A percentile compares a stretch with the other conserved stretches of the same genome.
Conservation (phyloP, 352 stramenopile species). For the Pythium folliculosum region DNA sequence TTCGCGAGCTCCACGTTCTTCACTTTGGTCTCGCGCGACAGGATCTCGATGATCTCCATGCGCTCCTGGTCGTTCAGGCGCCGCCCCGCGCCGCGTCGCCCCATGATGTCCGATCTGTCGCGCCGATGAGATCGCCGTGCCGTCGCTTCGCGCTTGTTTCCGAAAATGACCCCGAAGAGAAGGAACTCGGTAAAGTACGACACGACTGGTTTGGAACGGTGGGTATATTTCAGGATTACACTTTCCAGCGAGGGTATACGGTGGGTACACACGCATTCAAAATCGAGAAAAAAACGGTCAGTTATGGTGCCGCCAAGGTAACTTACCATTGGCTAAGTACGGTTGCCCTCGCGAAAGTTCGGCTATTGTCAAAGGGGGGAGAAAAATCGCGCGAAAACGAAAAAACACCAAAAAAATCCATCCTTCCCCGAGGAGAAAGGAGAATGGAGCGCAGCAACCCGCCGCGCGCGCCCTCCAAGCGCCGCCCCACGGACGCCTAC, state of each 20-base stretch:
- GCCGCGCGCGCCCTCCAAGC: slow-evolving; percentile 35
- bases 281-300: neutral
- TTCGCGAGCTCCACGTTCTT: slow-evolving; percentile 88
- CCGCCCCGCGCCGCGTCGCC: slow-evolving; percentile 68
- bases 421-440: neutral
- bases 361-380: neutral
- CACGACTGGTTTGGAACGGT: slow-evolving; percentile 24
- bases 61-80: slow-evolving; percentile 88
- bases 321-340: slow-evolving; percentile 11
- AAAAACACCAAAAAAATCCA: slow-evolving; percentile 9
- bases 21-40: slow-evolving; percentile 78
- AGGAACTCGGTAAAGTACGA: slow-evolving; percentile 34
- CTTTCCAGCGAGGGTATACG: neutral
- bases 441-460: slow-evolving; percentile 31
- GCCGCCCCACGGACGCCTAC: slow-evolving; percentile 22
- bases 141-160: slow-evolving; percentile 31
- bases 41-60: slow-evolving; percentile 88
- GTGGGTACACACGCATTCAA: neutral
- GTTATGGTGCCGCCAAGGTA: neutral
- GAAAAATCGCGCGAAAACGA: slow-evolving; percentile 8
- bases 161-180: slow-evolving; percentile 16
- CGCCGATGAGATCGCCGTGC: neutral
- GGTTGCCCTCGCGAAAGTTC: neutral
- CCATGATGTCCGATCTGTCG: slow-evolving; percentile 38
- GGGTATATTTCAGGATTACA: neutral